Evolutionary conservation across 179 eudicot species (phyloP), one percentile per base, ranked within the genome.

Genomic region (Heliamphora ciliata): DNA sequence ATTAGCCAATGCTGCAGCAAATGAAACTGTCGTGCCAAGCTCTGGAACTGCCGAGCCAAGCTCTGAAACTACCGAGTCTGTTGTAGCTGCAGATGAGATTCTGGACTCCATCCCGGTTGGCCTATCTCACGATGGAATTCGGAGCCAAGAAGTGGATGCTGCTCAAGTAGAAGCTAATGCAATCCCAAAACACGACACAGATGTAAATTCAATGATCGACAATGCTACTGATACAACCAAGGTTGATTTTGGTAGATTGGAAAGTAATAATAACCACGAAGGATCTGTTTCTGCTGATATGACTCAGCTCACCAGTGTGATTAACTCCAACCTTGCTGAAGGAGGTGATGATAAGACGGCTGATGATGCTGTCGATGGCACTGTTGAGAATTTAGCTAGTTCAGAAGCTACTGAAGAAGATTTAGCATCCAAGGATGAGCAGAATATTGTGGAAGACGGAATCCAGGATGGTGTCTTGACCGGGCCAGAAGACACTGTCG

Each of bases 1-100:
- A 80, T 76, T 82, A 71, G 88, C 82, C 73, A 68, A 59, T n/a
- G 82, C 84, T 56, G 84, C 65, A 66, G 85, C 75, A 11, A 78
- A 87, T 56, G 73, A 85, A 66, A 69, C 84, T 72, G 75, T 40
- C 60, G 48, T n/a, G 14, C 74, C 84, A 48, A 76, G 40, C 71
- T 82, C 84, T n/a, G 84, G 79, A 77, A 40, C 81, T 73, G 48
- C 80, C 8, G 88, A 84, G 58, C 76, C 18, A 31, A 31, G 40
- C 40, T 31, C 40, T 31, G 40, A 31, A 31, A 31, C 40, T 31
- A 31, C 40, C 40, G 40, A 31, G 40, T 31, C 82, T 79, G 60
- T 14, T 44, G 83, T 82, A 14, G 18, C 82, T 67, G 8, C 79
- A 6, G 70, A 59, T 81, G 79, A 74, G 48, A 0, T 31, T 31